Conservation (phyloP, 495 filamentous ascomycete species). For the Jackrogersella multiformis region DNA sequence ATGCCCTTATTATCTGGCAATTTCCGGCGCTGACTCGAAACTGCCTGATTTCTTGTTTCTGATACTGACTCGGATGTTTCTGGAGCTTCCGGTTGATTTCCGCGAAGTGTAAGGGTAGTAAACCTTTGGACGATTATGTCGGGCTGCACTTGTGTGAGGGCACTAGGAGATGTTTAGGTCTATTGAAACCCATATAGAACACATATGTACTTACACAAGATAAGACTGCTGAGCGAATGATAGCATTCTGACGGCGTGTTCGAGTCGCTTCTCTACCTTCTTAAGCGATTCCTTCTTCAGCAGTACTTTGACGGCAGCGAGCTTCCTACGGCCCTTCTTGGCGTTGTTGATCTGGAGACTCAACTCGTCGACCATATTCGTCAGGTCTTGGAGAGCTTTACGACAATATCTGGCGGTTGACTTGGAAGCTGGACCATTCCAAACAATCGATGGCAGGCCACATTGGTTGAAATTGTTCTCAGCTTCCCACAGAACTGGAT, state of each 20-base stretch:
- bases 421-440: constrained; percentile 13
- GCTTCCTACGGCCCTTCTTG: constrained; percentile 27
- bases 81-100: not conserved
- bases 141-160: constrained; percentile 35
- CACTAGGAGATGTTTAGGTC: constrained; percentile 19
- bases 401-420: constrained; percentile 26
- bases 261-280: constrained; percentile 37
- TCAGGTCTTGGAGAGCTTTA: constrained; percentile 31
- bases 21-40: not conserved
- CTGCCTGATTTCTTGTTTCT: not conserved
- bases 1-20: not conserved
- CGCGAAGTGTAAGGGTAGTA: not conserved
- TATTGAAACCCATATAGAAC: not conserved
- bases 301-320: constrained; percentile 39
- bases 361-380: constrained; percentile 36
- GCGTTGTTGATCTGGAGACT: constrained; percentile 30
- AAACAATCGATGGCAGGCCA: constrained; percentile 18
- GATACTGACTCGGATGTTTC: not conserved
- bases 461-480: constrained; percentile 35
- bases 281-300: constrained; percentile 41
- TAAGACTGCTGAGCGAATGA: constrained; percentile 35
- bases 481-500: constrained; percentile 35
- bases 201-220: constrained; percentile 33
- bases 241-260: constrained; percentile 35
- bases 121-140: constrained; percentile 39